Evolutionary conservation across 31 red algal genomes (phyloP).

Genomic region (Asparagopsis taxiformis): DNA sequence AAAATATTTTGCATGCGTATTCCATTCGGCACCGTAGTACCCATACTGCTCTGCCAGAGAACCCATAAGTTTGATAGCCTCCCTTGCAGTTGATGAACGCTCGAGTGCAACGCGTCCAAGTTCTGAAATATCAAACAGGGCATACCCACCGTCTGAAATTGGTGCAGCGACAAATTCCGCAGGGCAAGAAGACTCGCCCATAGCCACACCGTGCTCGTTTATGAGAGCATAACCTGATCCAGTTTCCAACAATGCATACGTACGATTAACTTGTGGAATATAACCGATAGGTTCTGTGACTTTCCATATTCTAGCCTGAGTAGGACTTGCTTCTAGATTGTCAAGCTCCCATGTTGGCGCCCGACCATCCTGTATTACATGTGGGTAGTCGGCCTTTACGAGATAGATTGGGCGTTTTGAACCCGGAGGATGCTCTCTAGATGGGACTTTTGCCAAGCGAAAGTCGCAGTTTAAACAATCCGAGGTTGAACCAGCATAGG

Average conservation of each 20-base stretch:
- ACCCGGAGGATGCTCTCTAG: conserved; percentile 10
- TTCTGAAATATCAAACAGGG: conserved; percentile 53
- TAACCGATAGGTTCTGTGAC: conserved; percentile 23
- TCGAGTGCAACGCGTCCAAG: conserved; percentile 55
- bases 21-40: conserved; percentile 66
- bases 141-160: conserved; percentile 31
- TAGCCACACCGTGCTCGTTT: conserved; percentile 61
- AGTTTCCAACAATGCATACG: conserved; percentile 54
- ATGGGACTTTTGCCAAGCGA: conserved; percentile 60
- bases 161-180: conserved; percentile 43
- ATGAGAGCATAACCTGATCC: conserved; percentile 61
- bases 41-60: conserved; percentile 67
- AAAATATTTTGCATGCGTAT: conserved; percentile 2
- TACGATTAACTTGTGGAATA: conserved; percentile 49
- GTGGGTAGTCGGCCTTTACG: conserved; percentile 40
- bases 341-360: conserved; percentile 36
- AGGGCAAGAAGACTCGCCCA: conserved; percentile 66
- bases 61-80: conserved; percentile 73
- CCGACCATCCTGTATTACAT: conserved; percentile 31
- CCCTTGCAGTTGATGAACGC: conserved; percentile 48
- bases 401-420: conserved; percentile 35
- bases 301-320: conserved; percentile 24
- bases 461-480: conserved; percentile 65
- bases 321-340: conserved; percentile 38
- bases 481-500: conserved; percentile 24